phyloP scores from a whole-genome alignment of 441 rosid species.

The Bruguiera hainesii region DNA sequence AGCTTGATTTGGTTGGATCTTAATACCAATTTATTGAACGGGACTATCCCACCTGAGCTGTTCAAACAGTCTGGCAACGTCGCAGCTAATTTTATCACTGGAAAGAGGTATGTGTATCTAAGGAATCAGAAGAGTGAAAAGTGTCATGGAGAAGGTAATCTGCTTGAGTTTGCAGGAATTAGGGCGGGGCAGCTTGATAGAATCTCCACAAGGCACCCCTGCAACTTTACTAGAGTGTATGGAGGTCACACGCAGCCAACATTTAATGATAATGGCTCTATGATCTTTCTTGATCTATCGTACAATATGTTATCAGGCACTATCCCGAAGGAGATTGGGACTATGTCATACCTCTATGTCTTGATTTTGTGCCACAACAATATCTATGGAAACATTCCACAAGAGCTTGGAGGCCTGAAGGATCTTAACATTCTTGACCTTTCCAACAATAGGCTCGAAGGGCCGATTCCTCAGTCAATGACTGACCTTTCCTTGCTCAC shows the following conservation, averaged over 20 bases:
- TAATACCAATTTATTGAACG: constrained; percentile 66
- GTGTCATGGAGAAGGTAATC: constrained; percentile 89
- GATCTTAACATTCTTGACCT: constrained; percentile 81
- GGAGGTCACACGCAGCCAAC: constrained; percentile 71
- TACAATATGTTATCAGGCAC: constrained; percentile 62
- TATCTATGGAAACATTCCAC: constrained; percentile 64
- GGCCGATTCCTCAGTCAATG: constrained; percentile 62
- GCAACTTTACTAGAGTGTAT: constrained; percentile 77
- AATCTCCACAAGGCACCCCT: constrained; percentile 62
- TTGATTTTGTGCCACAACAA: constrained; percentile 79
- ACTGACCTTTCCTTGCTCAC: constrained; percentile 52
- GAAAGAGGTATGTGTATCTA: constrained; percentile 69
- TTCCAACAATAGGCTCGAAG: constrained; percentile 59
- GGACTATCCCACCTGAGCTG: constrained; percentile 70
- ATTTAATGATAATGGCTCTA: constrained; percentile 81
- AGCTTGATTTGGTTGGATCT: constrained; percentile 97
- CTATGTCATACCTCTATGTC: constrained; percentile 62
- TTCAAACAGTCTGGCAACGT: constrained; percentile 89
- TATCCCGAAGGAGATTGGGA: constrained; percentile 78
- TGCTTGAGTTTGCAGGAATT: constrained; percentile 89
- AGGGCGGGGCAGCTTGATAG: constrained; percentile 51
- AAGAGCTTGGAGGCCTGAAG: constrained; percentile 59
- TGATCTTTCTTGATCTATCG: constrained; percentile 88
- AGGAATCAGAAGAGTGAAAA: constrained; percentile 71
- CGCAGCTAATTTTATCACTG: constrained; percentile 64